Percentiles rank a stretch among this genome's conserved stretches.
Evolutionary conservation across 352 stramenopile species (phyloP).

Genomic region (Sclerospora graminicola): DNA sequence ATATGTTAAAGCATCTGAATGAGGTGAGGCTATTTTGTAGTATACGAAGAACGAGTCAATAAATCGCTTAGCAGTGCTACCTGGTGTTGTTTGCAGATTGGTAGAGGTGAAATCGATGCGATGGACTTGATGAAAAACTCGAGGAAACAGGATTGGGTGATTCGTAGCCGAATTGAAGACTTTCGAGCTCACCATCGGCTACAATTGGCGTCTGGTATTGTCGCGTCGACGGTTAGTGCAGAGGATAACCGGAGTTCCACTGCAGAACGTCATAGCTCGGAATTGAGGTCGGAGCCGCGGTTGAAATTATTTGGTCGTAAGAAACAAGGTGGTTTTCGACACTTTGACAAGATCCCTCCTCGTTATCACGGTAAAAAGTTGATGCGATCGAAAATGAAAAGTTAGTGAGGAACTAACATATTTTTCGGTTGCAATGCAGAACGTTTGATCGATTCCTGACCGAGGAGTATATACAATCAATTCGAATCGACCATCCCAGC

Average conservation of each 20-base stretch:
- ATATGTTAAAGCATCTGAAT: constrained; percentile 76
- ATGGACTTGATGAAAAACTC: constrained; percentile 38
- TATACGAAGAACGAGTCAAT: background rate
- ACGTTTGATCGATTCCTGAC: constrained; percentile 64
- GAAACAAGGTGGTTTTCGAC: constrained; percentile 52
- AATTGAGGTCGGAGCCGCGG: constrained; percentile 40
- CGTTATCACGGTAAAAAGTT: constrained; percentile 33
- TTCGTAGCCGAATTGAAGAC: constrained; percentile 64
- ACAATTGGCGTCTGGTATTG: constrained; percentile 67
- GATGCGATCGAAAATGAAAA: background rate
- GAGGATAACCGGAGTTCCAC: constrained; percentile 26
- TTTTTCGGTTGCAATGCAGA: constrained; percentile 16
- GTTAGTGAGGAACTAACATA: background rate
- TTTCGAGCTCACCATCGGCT: constrained; percentile 78
- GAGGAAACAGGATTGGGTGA: constrained; percentile 54
- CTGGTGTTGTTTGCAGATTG: constrained; percentile 31
- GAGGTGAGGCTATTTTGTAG: constrained; percentile 29
- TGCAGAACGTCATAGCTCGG: constrained; percentile 23
- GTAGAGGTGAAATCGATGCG: constrained; percentile 35
- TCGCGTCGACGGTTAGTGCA: constrained; percentile 50
- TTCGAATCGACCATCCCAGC: constrained; percentile 50
- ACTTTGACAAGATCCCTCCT: constrained; percentile 40
- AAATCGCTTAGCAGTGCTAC: background rate
- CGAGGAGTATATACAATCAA: constrained; percentile 38
- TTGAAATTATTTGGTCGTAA: constrained; percentile 50